phyloP scores from a whole-genome alignment of 1,284 basidiomycete species.

The Tylopilus orsonianus region DNA sequence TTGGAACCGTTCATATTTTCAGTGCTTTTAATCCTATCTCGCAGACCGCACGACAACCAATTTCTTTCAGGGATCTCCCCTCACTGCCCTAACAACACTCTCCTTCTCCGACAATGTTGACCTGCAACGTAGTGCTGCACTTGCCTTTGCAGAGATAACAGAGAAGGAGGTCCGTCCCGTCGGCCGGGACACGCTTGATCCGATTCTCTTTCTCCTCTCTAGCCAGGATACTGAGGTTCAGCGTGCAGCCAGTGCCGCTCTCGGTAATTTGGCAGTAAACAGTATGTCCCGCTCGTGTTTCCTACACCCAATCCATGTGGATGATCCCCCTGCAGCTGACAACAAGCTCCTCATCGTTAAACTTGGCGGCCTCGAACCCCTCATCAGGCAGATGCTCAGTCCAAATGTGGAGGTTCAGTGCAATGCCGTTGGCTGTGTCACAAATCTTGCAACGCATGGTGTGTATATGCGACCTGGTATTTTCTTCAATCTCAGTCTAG shows the following conservation, averaged over 20 bases:
- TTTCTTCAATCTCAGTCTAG: constrained; percentile 6
- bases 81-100: constrained; percentile 92
- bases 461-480: constrained; percentile 28
- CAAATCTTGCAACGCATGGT: constrained; percentile 98
- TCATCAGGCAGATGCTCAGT: constrained; percentile 98
- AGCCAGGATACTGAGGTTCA: constrained; percentile 99
- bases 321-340: constrained; percentile 64
- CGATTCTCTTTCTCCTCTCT: constrained; percentile 95
- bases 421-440: constrained; percentile 99
- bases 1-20: constrained; percentile 7
- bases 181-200: constrained; percentile 95
- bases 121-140: constrained; percentile 94
- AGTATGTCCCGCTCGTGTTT: constrained; percentile 56
- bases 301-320: constrained; percentile 21
- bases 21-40: constrained; percentile 10
- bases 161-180: constrained; percentile 99
- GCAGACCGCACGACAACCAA: constrained; percentile 93
- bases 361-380: constrained; percentile 94
- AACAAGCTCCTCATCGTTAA: constrained; percentile 99
- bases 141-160: constrained; percentile 99
- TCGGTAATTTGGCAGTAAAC: constrained; percentile 98
- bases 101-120: constrained; percentile 99
- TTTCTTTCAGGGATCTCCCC: constrained; percentile 92
- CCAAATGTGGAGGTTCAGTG: constrained; percentile 99
- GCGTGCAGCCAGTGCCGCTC: constrained; percentile 95